A percentile compares a stretch with the other conserved stretches of the same genome.
Conservation (phyloP, 192 early-diverging fungal genomes). For the Rhizoclosmatium sp. region DNA sequence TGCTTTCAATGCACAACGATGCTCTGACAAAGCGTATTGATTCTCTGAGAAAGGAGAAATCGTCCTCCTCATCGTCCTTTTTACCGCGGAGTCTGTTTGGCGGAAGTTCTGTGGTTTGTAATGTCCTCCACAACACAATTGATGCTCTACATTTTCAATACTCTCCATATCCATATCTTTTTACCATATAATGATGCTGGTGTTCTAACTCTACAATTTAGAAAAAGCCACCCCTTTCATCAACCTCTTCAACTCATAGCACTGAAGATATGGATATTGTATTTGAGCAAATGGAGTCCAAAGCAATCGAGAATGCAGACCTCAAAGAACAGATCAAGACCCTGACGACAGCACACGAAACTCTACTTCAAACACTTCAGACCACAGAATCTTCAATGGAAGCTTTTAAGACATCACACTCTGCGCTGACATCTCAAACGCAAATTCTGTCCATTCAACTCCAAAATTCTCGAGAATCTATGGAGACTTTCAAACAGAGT, state of each 20-base stretch:
- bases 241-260: neutral
- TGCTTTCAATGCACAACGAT: neutral
- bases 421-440: neutral
- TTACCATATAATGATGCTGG: neutral
- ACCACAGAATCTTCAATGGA: neutral
- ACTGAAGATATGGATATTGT: slow-evolving; percentile 9
- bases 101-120: neutral
- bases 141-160: too few relatives aligned
- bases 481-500: neutral
- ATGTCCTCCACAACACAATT: too few relatives aligned
- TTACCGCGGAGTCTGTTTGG: neutral
- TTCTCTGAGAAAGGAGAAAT: neutral
- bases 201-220: neutral
- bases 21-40: slow-evolving; percentile 16
- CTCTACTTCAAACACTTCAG: neutral
- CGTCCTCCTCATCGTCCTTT: slow-evolving; percentile 6
- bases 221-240: neutral
- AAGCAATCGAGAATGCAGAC: slow-evolving; percentile 20
- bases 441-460: neutral
- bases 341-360: neutral
- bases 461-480: neutral
- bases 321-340: neutral
- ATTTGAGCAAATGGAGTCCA: slow-evolving; percentile 23
- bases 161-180: neutral
- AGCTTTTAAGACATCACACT: neutral